phyloP scores from a whole-genome alignment of 2,329 filamentous ascomycete genomes.

The Periglandula ipomoeae region DNA sequence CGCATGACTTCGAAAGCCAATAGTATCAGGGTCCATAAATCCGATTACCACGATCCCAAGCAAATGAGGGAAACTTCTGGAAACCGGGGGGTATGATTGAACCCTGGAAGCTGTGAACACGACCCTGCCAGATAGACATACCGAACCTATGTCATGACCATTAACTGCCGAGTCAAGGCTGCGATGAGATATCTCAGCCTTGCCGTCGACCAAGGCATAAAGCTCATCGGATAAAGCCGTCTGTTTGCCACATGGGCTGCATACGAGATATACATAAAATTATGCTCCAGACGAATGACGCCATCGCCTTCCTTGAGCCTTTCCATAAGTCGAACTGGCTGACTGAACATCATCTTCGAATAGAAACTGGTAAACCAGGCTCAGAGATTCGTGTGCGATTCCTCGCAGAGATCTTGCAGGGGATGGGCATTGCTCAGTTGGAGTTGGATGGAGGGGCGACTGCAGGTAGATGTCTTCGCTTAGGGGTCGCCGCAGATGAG shows the following conservation, averaged over 20 bases:
- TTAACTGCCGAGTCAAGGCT: background rate
- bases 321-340: background rate
- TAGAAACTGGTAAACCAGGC: background rate
- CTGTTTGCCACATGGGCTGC: background rate
- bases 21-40: background rate
- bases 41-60: background rate
- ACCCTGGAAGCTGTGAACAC: background rate
- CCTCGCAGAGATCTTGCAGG: background rate
- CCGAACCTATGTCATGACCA: background rate
- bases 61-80: constrained; percentile 2
- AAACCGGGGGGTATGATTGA: background rate
- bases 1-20: background rate
- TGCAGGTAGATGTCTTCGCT: background rate
- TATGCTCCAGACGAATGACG: background rate
- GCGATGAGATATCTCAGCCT: background rate
- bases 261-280: background rate
- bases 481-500: background rate
- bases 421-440: background rate
- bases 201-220: background rate
- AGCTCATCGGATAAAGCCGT: background rate
- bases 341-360: background rate
- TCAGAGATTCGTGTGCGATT: background rate
- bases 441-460: background rate
- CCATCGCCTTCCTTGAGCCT: background rate
- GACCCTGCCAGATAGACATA: background rate